Conservation (phyloP, 2,329 filamentous ascomycete genomes). For the Ophiocordyceps unilateralis region DNA sequence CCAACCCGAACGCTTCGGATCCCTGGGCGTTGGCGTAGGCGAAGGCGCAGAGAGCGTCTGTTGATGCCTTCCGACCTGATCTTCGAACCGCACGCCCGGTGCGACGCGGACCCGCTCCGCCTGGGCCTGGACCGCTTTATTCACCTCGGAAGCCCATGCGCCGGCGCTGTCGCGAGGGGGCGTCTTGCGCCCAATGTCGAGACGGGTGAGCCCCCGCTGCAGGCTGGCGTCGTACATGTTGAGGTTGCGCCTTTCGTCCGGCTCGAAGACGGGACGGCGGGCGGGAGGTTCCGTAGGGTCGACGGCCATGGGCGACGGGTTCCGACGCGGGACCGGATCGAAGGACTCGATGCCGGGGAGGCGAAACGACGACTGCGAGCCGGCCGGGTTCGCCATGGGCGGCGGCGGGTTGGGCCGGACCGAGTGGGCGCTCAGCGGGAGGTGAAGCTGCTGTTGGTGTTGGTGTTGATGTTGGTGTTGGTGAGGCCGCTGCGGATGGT, state of each 20-base stretch:
- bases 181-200: slow-evolving; percentile 42
- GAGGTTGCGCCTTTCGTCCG: slow-evolving; percentile 32
- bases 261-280: slow-evolving; percentile 12
- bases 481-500: neutral
- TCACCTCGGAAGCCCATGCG: slow-evolving; percentile 38
- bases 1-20: slow-evolving; percentile 53
- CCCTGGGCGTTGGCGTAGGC: slow-evolving; percentile 35
- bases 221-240: slow-evolving; percentile 48
- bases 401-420: slow-evolving; percentile 36
- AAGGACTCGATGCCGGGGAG: slow-evolving; percentile 89
- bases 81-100: slow-evolving; percentile 37
- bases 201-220: slow-evolving; percentile 46
- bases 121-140: slow-evolving; percentile 36
- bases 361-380: slow-evolving; percentile 42
- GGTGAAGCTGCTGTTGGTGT: slow-evolving; percentile 17
- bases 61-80: slow-evolving; percentile 16
- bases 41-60: slow-evolving; percentile 18
- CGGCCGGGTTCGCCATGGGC: slow-evolving; percentile 27
- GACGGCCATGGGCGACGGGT: slow-evolving; percentile 61
- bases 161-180: slow-evolving; percentile 34
- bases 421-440: slow-evolving; percentile 52
- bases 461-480: neutral
- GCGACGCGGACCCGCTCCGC: slow-evolving; percentile 31
- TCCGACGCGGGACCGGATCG: slow-evolving; percentile 53
- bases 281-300: slow-evolving; percentile 31